Base-by-base conservation (phyloP, 805 yeast genomes). In the Kurtzmaniella fragi region DNA sequence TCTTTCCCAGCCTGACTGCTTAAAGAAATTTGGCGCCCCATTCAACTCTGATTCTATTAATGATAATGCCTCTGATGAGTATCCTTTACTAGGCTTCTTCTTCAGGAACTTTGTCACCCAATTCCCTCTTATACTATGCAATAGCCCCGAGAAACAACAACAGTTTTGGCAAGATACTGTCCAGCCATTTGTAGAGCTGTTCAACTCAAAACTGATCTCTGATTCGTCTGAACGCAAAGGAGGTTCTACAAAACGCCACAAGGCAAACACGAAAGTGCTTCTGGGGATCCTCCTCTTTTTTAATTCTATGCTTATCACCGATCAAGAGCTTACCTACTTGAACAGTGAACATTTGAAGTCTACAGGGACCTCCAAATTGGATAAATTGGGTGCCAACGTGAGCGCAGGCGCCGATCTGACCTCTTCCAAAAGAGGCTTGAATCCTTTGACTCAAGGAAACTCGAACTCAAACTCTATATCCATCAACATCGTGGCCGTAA, bases 151-250 rank as follows among this genome's bases (percentile, higher is more conserved):
- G 32, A 73, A 74, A 32, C 77, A 78, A 48, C 15, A 26, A 12
- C 42, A 42, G 37, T 86, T 91, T 52, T 91, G 97, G 96, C 77
- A 77, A 37, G 70, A 66, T 34, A 81, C 82, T 35, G 80, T 89
- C 0, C 96, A 90, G 60, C 80, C 81, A 17, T 87, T 90, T 52
- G 76, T 83, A 52, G 95, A 89, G 54, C 75, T 82, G 40, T 81
- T 93, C 63, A 82, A 85, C 58, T 62, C 71, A 15, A 78, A 86
- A 56, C 77, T 78, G 32, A 77, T 91, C 36, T 80, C 89, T 45
- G 75, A 80, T 41, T 75, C 90, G 17, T 76, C 77, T 31, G 96
- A 87, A 48, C 67, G 96, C 26, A 82, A 80, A 12, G 87, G 84
- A 44, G 64, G 77, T n/a, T 77, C 88, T 28, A 62, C 70, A 28